Conservation (phyloP, 2,329 filamentous ascomycete genomes). For the Colletotrichum sp. region DNA sequence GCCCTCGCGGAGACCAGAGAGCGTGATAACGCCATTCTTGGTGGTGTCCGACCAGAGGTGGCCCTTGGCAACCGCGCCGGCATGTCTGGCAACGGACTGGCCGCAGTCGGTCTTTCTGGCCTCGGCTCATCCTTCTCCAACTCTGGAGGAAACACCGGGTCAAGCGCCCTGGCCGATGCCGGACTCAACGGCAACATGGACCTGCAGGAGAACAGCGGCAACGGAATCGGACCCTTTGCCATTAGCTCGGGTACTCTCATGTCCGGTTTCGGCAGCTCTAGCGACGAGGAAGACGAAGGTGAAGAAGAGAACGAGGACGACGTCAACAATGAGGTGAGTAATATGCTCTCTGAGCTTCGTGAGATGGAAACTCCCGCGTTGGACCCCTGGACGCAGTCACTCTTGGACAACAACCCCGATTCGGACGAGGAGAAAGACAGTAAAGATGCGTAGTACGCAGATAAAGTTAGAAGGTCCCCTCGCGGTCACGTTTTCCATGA, state of each 20-base stretch:
- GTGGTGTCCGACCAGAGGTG: conserved; percentile 91
- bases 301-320: conserved; percentile 85
- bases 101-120: conserved; percentile 46
- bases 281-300: conserved; percentile 95
- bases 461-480: neutral
- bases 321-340: conserved; percentile 70
- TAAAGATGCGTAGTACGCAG: conserved; percentile 21
- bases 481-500: neutral
- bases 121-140: conserved; percentile 38
- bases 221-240: conserved; percentile 74
- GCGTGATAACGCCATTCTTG: conserved; percentile 96
- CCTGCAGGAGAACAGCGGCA: conserved; percentile 65
- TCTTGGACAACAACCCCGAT: conserved; percentile 27
- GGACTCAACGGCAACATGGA: conserved; percentile 58
- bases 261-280: conserved; percentile 92
- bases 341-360: conserved; percentile 26
- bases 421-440: conserved; percentile 21
- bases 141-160: conserved; percentile 22
- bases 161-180: conserved; percentile 20
- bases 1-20: conserved; percentile 92
- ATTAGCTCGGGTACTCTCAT: conserved; percentile 77
- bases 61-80: conserved; percentile 80
- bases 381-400: conserved; percentile 20
- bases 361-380: conserved; percentile 15
- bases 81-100: conserved; percentile 44